Evolutionary conservation across 2,329 filamentous ascomycete species (phyloP), one percentile per base, ranked within the genome.

Genomic region (Tolypocladium endophyticum): DNA sequence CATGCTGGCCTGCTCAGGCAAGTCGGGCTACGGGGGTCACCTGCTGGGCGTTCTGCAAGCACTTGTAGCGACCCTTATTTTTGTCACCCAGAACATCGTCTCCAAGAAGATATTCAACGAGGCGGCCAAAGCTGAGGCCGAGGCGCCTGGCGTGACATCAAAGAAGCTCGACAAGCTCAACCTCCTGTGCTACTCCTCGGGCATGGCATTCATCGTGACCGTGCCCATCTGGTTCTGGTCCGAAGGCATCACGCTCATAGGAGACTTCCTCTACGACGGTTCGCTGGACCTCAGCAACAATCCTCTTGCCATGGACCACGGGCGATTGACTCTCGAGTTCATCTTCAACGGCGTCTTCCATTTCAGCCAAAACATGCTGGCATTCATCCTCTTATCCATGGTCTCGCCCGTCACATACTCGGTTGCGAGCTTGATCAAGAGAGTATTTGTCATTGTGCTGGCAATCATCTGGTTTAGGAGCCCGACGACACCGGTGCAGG

Each of bases 91-190:
- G 71, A 99, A 99, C 71, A 99, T 99, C 60, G 96, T 97, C 65
- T 97, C 93, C 25, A 99, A 99, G 75, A 90, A 91, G 65, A 85
- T 99, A 12, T 99, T 99, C 79, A 99, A 97, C 72, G 92, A 97
- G 70, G 91, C 90, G 8, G 88, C 91, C 8, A 87, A 87, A 61
- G 89, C 90, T 2, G 93, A 97, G 74, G 85, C 87, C 9, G 90
- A 96, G 58, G 83, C 83, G 1, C 73, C 79, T 8, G 80, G 82
- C 0, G 75, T 80, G 16, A 82, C 83, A 59, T 83, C 85, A 52
- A 86, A 87, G 62, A 97, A 96, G 74, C 82, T 97, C 23, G 94
- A 99, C 76, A 99, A 99, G 76, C 84, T 99, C 47, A 99, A 99
- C 70, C 80, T 99, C 23, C 81, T 99, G 4, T 97, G 90, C 78